Evolutionary conservation across 2,329 filamentous ascomycete genomes (phyloP).

Genomic region (Pleurostoma richardsiae): DNA sequence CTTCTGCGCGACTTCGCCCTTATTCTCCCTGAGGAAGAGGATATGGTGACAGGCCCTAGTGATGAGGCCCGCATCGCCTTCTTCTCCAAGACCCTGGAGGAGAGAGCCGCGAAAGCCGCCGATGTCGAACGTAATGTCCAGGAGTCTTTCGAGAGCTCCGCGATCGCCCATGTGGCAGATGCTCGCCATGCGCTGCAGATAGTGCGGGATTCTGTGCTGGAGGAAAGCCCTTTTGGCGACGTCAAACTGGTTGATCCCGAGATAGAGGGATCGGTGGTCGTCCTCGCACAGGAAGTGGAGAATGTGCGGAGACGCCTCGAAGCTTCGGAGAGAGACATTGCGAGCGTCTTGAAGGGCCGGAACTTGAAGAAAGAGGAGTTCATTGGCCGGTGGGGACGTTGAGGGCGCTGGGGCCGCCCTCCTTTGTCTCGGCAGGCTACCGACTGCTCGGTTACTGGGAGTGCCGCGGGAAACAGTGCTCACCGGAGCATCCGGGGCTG

Average conservation of each 20-base stretch:
- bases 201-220: conserved; percentile 45
- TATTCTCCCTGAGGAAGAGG: conserved; percentile 27
- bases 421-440: no score
- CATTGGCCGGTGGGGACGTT: conserved; percentile 32
- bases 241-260: conserved; percentile 47
- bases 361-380: conserved; percentile 47
- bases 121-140: conserved; percentile 41
- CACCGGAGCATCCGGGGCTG: background rate
- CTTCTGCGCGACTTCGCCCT: conserved; percentile 45
- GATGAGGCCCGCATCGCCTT: conserved; percentile 8
- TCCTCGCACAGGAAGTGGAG: conserved; percentile 39
- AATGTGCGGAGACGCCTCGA: conserved; percentile 32
- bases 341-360: conserved; percentile 25
- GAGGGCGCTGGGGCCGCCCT: background rate
- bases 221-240: conserved; percentile 43
- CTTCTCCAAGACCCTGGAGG: conserved; percentile 2
- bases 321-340: conserved; percentile 25
- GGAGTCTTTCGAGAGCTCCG: conserved; percentile 40
- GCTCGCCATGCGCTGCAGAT: conserved; percentile 41
- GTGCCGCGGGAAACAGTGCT: background rate
- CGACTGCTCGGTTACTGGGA: background rate
- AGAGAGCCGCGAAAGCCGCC: conserved; percentile 9
- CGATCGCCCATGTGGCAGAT: conserved; percentile 39
- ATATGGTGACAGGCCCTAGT: conserved; percentile 9
- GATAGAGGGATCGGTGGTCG: conserved; percentile 42